These are phyloP conservation scores for Aeschynomene evenia DNA, from an alignment of 306 rosid genomes.

Conservation along the genomic window DNA sequence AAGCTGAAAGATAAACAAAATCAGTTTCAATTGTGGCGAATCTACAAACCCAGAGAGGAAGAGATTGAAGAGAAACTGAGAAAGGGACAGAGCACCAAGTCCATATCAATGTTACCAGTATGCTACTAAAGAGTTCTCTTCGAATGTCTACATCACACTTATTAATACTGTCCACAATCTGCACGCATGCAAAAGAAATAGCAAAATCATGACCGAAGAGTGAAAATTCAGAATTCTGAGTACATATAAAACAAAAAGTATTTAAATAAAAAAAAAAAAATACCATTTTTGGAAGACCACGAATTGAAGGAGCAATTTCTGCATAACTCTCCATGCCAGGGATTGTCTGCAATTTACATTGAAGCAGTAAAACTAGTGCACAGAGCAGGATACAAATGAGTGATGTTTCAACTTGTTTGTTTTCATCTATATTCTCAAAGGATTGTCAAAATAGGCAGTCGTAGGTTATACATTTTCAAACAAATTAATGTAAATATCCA, in stretches of 20 bases:
- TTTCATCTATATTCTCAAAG: neutral
- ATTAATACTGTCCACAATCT: conserved; percentile 94
- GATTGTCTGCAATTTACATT: conserved; percentile 57
- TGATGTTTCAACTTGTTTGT: neutral
- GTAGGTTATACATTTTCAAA: neutral
- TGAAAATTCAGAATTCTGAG: neutral
- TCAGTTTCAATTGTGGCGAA: neutral
- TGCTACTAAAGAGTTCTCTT: conserved; percentile 91
- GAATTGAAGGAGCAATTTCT: conserved; percentile 68
- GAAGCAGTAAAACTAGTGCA: conserved; percentile 11
- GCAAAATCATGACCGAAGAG: conserved; percentile 16
- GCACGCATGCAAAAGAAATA: conserved; percentile 32
- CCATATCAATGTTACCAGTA: conserved; percentile 63
- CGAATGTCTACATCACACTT: conserved; percentile 98
- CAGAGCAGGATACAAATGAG: neutral
- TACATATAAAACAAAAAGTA: neutral
- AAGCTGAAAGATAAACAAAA: conserved; percentile 60
- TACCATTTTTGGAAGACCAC: conserved; percentile 88
- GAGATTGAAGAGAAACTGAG: neutral
- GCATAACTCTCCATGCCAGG: conserved; percentile 87
- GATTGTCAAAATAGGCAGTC: neutral
- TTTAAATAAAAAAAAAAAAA: neutral
- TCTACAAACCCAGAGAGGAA: neutral
- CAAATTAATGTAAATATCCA: neutral
- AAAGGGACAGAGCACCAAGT: neutral